Evolutionary conservation across 495 filamentous ascomycete genomes (phyloP), one percentile per base, ranked within the genome.

Genomic region (Schizothecium vesticola): DNA sequence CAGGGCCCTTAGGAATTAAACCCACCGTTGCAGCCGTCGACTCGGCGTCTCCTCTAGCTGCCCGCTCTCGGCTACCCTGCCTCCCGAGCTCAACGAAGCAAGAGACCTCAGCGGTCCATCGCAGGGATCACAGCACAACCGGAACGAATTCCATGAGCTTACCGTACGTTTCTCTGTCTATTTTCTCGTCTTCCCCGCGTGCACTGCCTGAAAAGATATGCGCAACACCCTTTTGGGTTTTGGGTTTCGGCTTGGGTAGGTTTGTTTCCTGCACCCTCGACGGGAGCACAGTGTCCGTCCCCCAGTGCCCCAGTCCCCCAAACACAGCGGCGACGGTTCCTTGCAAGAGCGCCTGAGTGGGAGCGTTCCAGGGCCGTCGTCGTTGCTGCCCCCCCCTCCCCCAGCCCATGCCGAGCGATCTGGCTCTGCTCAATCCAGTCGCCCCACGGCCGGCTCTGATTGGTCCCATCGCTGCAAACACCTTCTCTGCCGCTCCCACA

Each of bases 401-500:
- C 43, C 66, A 61, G 61, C 64, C 67, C 57, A 67, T 69, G 67
- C 67, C 51, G 61, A 65, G 71, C 66, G 72, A 70, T 72, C 60
- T 65, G 65, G 61, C 63, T 56, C 61, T 72, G 68, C 59, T 70
- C 67, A 66, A 63, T 66, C 68, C 63, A 36, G 67, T 70, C 69
- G 64, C 64, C 61, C 75, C 59, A 72, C 67, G 64, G 71, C 29
- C 21, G 25, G 9, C 56, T 66, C 77, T 74, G 76, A 75, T 77
- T 77, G 70, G 71, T 59, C 74, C 68, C 72, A 76, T 75, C 75
- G 68, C 63, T 28, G 66, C 75, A 75, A 76, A 76, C 75, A 75
- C 70, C 70, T 74, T 69, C 57, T 68, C 74, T 76, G 71, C 74
- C 75, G 75, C 70, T 73, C 72, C 76, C 73, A 70, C 71, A 73